Evolutionary conservation across 345 rosid genomes (phyloP), one percentile per base, ranked within the genome.

Genomic region (Ceriops decandra): DNA sequence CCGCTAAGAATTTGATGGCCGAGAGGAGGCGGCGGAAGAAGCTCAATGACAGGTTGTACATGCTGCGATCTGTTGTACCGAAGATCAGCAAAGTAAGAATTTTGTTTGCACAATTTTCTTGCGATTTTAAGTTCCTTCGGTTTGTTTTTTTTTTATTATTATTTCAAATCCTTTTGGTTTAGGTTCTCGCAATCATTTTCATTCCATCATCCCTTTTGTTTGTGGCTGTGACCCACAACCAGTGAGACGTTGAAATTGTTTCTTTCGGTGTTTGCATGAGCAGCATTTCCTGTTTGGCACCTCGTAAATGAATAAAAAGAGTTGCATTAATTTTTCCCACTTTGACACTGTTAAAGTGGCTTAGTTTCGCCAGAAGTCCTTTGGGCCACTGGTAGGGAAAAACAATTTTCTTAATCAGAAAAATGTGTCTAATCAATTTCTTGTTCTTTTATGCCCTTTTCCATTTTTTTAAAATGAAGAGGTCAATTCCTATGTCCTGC

Each of bases 1-100:
- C 96, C 1, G 98, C 98, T 10, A 92, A 92, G 83, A 90, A 92
- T 80, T 85, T 92, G 74, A 92, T 92, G 98, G 98, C 98, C 20
- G 98, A 92, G 88, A 83, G 98, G 70, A 86, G 98, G 69, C 77
- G 98, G 47, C 83, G 98, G 84, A 92, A 90, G 95, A 92, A 89
- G 86, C 96, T 92, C n/a, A 92, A 92, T 70, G 98, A 92, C 69
- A 88, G 98, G 82, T 95, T 92, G 46, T 92, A 90, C 66, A 92
- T 92, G 74, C 74, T 71, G 57, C 57, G 74, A 64, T 71, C 74
- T 57, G 74, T 71, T 46, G 74, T 71, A 46, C 74, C 74, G 24
- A 71, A 71, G 74, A 71, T 71, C 47, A 71, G 74, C 67, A 71
- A 71, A 67, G 74, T 71, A 71, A 47, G 32, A n/a, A 68, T 10